These are phyloP conservation scores for Mollisia scopiformis DNA, from an alignment of 2,329 filamentous ascomycete genomes.

Conservation along the genomic window DNA sequence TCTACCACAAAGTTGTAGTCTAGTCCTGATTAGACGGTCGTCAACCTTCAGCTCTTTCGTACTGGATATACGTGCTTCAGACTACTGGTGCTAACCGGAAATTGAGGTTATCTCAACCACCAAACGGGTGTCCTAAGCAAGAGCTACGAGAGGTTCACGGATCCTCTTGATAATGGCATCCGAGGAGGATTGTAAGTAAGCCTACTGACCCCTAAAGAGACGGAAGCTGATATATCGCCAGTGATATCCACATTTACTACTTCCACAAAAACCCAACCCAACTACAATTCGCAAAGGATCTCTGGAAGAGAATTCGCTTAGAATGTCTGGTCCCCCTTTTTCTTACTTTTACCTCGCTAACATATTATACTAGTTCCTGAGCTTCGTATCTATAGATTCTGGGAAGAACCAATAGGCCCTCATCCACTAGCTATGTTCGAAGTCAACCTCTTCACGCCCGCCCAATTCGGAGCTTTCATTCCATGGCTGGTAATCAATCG, in stretches of 20 bases:
- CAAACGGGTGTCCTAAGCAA: slow-evolving; percentile 61
- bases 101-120: slow-evolving; percentile 59
- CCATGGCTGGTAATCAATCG: slow-evolving; percentile 83
- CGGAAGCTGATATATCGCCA: slow-evolving; percentile 39
- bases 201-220: background rate
- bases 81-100: background rate
- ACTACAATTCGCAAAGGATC: slow-evolving; percentile 65
- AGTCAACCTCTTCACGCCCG: slow-evolving; percentile 83
- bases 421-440: slow-evolving; percentile 91
- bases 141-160: slow-evolving; percentile 71
- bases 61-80: no score
- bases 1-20: no score
- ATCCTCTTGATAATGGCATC: slow-evolving; percentile 66
- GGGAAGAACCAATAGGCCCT: slow-evolving; percentile 77
- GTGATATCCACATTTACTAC: slow-evolving; percentile 85
- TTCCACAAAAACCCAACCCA: slow-evolving; percentile 66
- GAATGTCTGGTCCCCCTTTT: slow-evolving; percentile 63
- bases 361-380: slow-evolving; percentile 69
- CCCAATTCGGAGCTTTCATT: slow-evolving; percentile 87
- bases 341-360: background rate
- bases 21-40: no score
- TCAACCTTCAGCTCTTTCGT: no score
- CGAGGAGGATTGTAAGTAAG: slow-evolving; percentile 69
- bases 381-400: slow-evolving; percentile 78
- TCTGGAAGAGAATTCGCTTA: slow-evolving; percentile 77